Evolutionary conservation across 1,284 basidiomycete genomes (phyloP), one percentile per base, ranked within the genome.

Genomic region (Coniophora puteana): DNA sequence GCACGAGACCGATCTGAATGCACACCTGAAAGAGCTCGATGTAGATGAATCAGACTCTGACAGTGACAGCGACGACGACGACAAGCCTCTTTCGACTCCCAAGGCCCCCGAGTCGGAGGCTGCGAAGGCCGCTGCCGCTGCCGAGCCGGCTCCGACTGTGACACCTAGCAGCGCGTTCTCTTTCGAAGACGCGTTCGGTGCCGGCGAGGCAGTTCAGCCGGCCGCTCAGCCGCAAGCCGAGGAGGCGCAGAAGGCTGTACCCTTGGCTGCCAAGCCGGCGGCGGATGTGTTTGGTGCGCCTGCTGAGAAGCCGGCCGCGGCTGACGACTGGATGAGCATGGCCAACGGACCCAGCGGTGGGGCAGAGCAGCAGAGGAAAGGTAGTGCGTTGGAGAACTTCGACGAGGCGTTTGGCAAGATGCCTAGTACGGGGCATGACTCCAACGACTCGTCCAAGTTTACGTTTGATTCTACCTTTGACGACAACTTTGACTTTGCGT

Each of bases 401-500:
- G 86, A 91, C 52, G 77, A 86, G 52, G 79, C 81, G 2, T 71
- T 86, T 57, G 74, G 78, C 20, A 77, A 74, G 48, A 64, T 78
- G 7, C 65, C 78, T 8, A 60, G 68, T 26, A 54, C 47, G 25
- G 56, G 65, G 25, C 62, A 69, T 3, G 53, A 66, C 3, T 67
- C 75, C 3, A 63, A 66, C 13, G 78, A 83, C 50, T 68, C n/a
- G n/a, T n/a, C n/a, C n/a, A n/a, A n/a, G n/a, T n/a, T n/a, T n/a
- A n/a, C 76, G 8, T 84, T 89, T 45, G 84, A 83, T 44, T 68
- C 76, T 41, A 74, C 70, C n/a, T 93, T 93, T 52, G 90, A 93
- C 25, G 89, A 92, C 53, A 85, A 88, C 49, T 92, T 93, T 57
- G 89, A 93, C 63, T 93, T 93, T 50, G 70, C 66, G 2, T 69